Percentiles rank a stretch among this genome's conserved stretches.
phyloP scores from a whole-genome alignment of 2,329 filamentous ascomycete species.

The Sporothrix euskadiensis region DNA sequence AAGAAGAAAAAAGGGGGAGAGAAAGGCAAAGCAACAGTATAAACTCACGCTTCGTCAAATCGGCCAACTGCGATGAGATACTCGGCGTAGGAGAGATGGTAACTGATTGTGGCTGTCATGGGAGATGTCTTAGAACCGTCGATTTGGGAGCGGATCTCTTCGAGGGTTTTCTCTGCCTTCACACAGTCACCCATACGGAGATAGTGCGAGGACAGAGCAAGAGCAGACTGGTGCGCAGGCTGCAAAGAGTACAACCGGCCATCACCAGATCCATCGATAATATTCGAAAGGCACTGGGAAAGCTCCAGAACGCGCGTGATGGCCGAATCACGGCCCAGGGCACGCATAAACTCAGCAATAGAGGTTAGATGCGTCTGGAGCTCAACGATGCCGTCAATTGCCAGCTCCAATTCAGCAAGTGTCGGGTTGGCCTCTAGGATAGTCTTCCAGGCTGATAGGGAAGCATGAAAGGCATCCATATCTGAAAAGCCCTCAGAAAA shows the following conservation, averaged over 20 bases:
- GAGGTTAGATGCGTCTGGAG: constrained; percentile 54
- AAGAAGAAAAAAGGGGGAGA: background rate
- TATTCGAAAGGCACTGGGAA: constrained; percentile 46
- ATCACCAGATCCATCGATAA: background rate
- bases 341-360: constrained; percentile 52
- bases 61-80: constrained; percentile 69
- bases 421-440: constrained; percentile 45
- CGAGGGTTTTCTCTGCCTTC: constrained; percentile 56
- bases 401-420: constrained; percentile 45
- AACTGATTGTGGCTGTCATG: constrained; percentile 48
- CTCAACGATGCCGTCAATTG: constrained; percentile 52
- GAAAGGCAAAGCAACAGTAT: background rate
- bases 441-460: constrained; percentile 48
- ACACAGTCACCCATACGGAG: constrained; percentile 54
- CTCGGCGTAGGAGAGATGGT: constrained; percentile 72
- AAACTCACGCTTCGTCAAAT: constrained; percentile 58
- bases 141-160: constrained; percentile 55
- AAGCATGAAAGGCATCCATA: constrained; percentile 39
- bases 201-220: constrained; percentile 56
- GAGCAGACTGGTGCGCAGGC: constrained; percentile 49
- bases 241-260: constrained; percentile 32
- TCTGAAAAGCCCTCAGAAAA: constrained; percentile 45
- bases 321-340: constrained; percentile 52
- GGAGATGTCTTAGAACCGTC: constrained; percentile 40
- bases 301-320: constrained; percentile 52